These are phyloP conservation scores for Pseudogymnoascus sp. DNA, from an alignment of 2,329 filamentous ascomycete genomes.

Conservation along the genomic window DNA sequence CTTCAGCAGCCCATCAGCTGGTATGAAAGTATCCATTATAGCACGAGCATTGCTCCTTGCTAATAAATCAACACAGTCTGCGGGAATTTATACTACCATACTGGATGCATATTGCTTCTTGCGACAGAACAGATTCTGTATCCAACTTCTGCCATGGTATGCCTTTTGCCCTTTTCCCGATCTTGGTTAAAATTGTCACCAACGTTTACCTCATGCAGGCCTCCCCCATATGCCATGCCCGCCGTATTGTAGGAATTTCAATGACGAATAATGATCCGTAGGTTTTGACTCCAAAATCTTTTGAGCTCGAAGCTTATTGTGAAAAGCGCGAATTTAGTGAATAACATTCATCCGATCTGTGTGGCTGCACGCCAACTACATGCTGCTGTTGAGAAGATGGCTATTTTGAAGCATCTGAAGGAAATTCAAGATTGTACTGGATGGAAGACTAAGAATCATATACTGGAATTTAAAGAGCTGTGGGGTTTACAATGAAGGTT, in stretches of 20 bases:
- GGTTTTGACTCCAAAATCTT: background rate
- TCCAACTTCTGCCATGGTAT: background rate
- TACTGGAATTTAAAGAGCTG: background rate
- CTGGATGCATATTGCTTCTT: constrained; percentile 10
- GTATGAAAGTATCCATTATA: background rate
- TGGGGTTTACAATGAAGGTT: background rate
- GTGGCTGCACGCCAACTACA: background rate
- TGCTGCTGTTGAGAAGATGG: background rate
- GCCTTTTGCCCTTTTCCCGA: background rate
- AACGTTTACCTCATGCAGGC: background rate
- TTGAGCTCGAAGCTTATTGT: background rate
- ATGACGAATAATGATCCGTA: background rate
- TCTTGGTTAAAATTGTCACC: background rate
- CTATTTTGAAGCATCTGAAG: background rate
- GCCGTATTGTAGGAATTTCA: background rate
- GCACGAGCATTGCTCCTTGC: background rate
- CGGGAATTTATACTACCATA: constrained; percentile 10
- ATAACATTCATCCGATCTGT: background rate
- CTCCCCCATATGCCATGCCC: background rate
- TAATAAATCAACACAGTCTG: background rate
- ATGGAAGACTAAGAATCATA: background rate
- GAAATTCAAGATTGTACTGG: background rate
- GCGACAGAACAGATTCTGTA: background rate
- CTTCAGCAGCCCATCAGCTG: constrained; percentile 8
- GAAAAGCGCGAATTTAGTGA: background rate